phyloP scores from a whole-genome alignment of 176 grass and related monocot genomes.

The Musa beccarii region DNA sequence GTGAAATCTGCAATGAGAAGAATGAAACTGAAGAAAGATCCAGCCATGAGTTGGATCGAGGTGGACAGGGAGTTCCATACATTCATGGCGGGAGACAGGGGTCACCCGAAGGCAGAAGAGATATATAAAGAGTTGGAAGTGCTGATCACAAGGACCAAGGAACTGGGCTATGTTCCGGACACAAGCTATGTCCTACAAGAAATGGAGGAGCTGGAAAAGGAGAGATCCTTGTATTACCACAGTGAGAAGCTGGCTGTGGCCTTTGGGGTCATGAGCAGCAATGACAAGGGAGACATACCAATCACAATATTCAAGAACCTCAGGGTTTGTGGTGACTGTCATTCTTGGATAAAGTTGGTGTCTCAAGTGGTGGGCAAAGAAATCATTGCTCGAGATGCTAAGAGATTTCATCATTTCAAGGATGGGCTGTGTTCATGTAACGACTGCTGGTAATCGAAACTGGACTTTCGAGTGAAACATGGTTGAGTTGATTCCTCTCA shows the following conservation, averaged over 20 bases:
- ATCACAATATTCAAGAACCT: slow-evolving; percentile 30
- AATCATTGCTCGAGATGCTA: slow-evolving; percentile 28
- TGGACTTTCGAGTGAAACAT: not conserved
- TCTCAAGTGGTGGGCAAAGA: slow-evolving; percentile 5
- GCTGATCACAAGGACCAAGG: slow-evolving; percentile 17
- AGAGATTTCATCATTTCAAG: slow-evolving; percentile 27
- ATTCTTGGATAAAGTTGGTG: slow-evolving; percentile 24
- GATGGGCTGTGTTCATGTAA: slow-evolving; percentile 21
- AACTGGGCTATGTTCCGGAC: slow-evolving; percentile 19
- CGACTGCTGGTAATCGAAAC: slow-evolving; percentile 14
- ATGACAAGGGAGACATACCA: not conserved
- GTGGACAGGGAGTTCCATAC: slow-evolving; percentile 15
- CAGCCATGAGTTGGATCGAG: slow-evolving; percentile 27
- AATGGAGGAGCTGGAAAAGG: slow-evolving; percentile 23
- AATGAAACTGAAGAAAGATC: slow-evolving; percentile 18
- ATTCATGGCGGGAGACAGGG: slow-evolving; percentile 28
- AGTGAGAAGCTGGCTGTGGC: slow-evolving; percentile 29
- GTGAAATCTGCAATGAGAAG: slow-evolving; percentile 19
- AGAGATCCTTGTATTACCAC: slow-evolving; percentile 27
- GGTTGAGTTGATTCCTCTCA: not conserved
- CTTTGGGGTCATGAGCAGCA: slow-evolving; percentile 14
- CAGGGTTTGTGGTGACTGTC: slow-evolving; percentile 27
- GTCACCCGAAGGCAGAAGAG: slow-evolving; percentile 10
- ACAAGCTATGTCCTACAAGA: slow-evolving; percentile 22
- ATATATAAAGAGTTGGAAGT: slow-evolving; percentile 21